Conservation (phyloP, 345 rosid genomes). For the Eucalyptus leucophloia region DNA sequence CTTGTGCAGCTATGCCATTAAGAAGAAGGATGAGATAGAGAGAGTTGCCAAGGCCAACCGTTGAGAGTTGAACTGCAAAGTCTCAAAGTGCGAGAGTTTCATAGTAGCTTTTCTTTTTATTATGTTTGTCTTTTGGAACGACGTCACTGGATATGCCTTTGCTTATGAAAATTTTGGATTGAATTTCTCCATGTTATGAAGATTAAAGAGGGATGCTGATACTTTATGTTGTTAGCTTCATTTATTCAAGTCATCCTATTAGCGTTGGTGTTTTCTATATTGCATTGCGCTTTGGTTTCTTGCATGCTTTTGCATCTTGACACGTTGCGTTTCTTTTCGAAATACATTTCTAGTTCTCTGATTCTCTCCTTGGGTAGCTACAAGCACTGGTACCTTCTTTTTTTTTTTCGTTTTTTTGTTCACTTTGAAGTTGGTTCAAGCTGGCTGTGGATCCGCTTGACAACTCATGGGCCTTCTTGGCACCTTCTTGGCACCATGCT, state of each 20-base stretch:
- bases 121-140: neutral
- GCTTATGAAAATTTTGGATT: neutral
- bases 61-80: conserved; percentile 23
- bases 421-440: neutral
- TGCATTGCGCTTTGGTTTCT: neutral
- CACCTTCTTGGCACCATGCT: neutral
- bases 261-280: neutral
- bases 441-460: neutral
- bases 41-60: conserved; percentile 99
- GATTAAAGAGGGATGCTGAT: neutral
- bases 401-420: neutral
- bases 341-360: neutral
- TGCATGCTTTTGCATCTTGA: neutral
- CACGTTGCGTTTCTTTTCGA: neutral
- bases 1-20: conserved; percentile 65
- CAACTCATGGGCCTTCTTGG: neutral
- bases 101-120: neutral
- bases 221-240: neutral
- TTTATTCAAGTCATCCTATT: neutral
- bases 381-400: neutral
- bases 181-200: neutral
- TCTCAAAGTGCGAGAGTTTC: neutral
- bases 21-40: conserved; percentile 96
- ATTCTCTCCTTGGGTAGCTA: neutral
- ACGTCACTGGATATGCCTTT: neutral